Evolutionary conservation across 495 filamentous ascomycete genomes (phyloP).

Genomic region (Xylaria castorea): DNA sequence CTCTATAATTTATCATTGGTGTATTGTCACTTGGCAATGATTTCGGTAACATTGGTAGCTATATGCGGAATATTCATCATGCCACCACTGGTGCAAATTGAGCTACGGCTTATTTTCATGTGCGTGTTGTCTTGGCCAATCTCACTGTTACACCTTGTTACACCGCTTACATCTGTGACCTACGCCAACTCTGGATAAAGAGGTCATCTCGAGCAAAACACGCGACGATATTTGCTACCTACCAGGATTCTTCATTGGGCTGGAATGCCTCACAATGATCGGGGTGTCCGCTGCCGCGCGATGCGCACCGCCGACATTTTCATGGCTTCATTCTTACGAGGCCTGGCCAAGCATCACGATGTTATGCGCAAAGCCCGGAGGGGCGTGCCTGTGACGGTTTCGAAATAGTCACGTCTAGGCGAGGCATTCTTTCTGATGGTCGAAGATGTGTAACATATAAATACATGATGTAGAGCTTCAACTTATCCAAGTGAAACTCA

Average conservation of each 20-base stretch:
- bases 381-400: background rate
- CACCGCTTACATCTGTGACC: background rate
- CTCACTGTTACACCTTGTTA: background rate
- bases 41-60: background rate
- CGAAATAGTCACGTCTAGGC: background rate
- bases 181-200: background rate
- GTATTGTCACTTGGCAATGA: background rate
- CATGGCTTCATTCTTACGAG: background rate
- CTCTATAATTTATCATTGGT: background rate
- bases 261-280: background rate
- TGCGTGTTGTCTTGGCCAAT: background rate
- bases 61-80: background rate
- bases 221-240: background rate
- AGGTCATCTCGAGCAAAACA: background rate
- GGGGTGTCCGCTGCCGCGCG: background rate
- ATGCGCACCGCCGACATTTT: background rate
- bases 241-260: background rate
- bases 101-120: slow-evolving; percentile 1
- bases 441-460: background rate
- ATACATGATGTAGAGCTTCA: background rate
- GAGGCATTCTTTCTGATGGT: background rate
- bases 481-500: background rate
- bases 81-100: background rate
- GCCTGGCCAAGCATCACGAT: background rate
- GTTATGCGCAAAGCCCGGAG: background rate